Conservation (phyloP, 495 filamentous ascomycete species). For the Aspergillus bridgeri region DNA sequence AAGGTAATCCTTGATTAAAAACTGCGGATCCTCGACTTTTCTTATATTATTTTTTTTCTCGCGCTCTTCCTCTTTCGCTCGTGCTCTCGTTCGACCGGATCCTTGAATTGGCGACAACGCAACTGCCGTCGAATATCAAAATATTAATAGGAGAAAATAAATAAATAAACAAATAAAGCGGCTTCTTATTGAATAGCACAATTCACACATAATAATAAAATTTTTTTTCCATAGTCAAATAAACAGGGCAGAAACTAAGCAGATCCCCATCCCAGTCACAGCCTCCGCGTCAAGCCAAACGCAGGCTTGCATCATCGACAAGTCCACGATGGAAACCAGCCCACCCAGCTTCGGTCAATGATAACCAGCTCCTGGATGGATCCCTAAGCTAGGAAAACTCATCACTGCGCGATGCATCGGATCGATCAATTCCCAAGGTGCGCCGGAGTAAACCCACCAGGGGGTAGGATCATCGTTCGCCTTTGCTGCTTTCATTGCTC, state of each 20-base stretch:
- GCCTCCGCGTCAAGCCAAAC: neutral
- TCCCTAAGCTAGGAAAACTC: neutral
- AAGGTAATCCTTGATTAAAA: slow-evolving; percentile 13
- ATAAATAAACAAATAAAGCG: too few relatives aligned
- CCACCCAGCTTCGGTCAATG: neutral
- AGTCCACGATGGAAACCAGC: neutral
- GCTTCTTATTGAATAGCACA: too few relatives aligned
- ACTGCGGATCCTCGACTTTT: slow-evolving; percentile 17
- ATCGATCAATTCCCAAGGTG: neutral
- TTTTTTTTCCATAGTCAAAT: too few relatives aligned
- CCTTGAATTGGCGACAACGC: neutral
- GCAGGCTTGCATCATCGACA: neutral
- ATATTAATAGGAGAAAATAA: too few relatives aligned
- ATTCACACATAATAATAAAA: neutral
- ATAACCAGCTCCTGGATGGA: neutral
- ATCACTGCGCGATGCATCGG: neutral
- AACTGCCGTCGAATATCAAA: too few relatives aligned
- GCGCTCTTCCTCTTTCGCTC: neutral
- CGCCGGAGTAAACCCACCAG: neutral
- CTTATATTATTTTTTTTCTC: neutral
- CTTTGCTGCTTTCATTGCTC: neutral
- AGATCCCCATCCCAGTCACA: neutral
- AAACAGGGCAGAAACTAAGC: neutral
- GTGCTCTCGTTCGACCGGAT: too few relatives aligned
- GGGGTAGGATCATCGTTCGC: neutral